These are phyloP conservation scores for Salvia miltiorrhiza DNA, from an alignment of 257 asterid species.

Conservation along the genomic window DNA sequence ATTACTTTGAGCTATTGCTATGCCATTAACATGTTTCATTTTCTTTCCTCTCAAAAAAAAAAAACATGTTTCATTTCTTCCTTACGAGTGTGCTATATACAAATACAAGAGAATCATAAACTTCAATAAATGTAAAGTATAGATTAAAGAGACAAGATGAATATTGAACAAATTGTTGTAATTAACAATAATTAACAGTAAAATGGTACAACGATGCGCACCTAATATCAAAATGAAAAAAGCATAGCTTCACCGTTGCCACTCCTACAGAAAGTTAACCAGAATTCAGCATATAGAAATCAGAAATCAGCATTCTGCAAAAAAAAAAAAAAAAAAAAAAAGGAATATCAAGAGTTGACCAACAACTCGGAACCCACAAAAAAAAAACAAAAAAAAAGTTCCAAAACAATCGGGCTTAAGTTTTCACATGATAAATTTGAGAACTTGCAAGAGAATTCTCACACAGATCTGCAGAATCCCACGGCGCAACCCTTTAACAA, in stretches of 20 bases:
- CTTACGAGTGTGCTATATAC: not conserved
- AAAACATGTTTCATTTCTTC: not conserved
- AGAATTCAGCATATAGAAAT: constrained; percentile 10
- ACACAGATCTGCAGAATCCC: constrained; percentile 35
- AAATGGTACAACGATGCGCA: not conserved
- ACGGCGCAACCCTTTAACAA: constrained; percentile 17
- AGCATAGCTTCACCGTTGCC: not conserved
- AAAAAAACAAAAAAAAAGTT: not conserved
- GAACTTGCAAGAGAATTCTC: constrained; percentile 8
- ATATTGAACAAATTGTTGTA: not conserved
- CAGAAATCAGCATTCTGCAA: not conserved
- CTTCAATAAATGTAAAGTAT: not conserved
- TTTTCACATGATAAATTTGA: not conserved
- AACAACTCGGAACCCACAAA: not conserved
- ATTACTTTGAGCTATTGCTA: constrained; percentile 2
- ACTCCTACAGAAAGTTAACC: not conserved
- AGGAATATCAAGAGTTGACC: constrained; percentile 26
- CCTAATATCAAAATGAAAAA: not conserved
- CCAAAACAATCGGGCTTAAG: not conserved
- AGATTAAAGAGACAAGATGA: not conserved
- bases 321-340: not conserved
- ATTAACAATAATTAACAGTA: not conserved
- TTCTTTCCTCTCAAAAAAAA: too few species aligned
- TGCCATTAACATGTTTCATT: not conserved
- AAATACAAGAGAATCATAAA: not conserved